These are phyloP conservation scores for Mycothermus thermophilus DNA, from an alignment of 495 filamentous ascomycete species.

Conservation along the genomic window DNA sequence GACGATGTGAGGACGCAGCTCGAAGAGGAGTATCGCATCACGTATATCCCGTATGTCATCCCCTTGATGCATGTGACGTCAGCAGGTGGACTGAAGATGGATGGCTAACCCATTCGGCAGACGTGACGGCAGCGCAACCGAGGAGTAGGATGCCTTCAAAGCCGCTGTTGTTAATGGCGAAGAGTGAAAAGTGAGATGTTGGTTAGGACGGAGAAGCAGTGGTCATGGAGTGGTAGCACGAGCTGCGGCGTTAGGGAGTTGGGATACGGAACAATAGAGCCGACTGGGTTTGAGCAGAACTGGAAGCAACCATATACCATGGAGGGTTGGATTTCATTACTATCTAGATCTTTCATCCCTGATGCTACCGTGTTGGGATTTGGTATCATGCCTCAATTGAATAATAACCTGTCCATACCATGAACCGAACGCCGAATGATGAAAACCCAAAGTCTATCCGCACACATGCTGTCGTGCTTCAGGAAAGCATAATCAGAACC, in stretches of 20 bases:
- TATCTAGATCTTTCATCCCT: too few relatives aligned
- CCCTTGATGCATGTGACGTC: not conserved
- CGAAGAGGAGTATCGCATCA: conserved; percentile 52
- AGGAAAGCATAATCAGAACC: conserved; percentile 14
- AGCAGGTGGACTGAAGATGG: not conserved
- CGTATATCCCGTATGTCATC: conserved; percentile 50
- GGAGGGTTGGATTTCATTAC: not conserved
- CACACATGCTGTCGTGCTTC: not conserved
- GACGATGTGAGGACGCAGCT: conserved; percentile 51
- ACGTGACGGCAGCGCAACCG: conserved; percentile 37
- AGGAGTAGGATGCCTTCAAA: too few relatives aligned
- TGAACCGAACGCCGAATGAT: conserved; percentile 1
- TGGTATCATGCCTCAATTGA: conserved; percentile 9
- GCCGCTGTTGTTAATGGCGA: too few relatives aligned
- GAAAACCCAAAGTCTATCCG: conserved; percentile 1
- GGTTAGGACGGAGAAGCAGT: conserved; percentile 5
- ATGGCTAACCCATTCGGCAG: too few relatives aligned
- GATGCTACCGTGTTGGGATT: too few relatives aligned
- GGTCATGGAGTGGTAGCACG: not conserved
- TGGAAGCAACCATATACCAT: not conserved
- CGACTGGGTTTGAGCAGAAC: not conserved
- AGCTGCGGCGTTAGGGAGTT: not conserved
- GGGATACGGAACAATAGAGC: too few relatives aligned
- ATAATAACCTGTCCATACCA: too few relatives aligned
- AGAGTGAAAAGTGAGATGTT: too few relatives aligned